Conservation (phyloP, 2,329 filamentous ascomycete genomes). For the Penicillium sp. region DNA sequence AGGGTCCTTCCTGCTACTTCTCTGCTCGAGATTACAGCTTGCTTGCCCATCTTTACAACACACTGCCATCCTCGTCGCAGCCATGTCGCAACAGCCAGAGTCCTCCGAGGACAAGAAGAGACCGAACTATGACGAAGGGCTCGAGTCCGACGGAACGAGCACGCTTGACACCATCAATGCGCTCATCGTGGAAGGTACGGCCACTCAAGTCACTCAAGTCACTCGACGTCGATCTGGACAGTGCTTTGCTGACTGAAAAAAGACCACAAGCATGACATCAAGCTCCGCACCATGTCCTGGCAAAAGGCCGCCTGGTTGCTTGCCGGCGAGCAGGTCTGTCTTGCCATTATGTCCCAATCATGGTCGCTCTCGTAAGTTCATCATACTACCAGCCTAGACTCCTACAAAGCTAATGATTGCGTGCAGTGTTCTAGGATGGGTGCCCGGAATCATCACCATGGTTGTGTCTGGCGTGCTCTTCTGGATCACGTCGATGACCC, state of each 20-base stretch:
- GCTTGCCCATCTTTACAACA: too few relatives aligned
- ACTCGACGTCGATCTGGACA: too few relatives aligned
- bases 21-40: too few relatives aligned
- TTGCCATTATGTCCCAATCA: slow-evolving; percentile 51
- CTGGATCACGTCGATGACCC: slow-evolving; percentile 50
- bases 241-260: background rate
- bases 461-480: slow-evolving; percentile 43
- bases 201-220: too few relatives aligned
- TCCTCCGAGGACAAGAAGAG: slow-evolving; percentile 3
- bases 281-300: slow-evolving; percentile 53
- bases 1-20: background rate
- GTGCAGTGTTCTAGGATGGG: slow-evolving; percentile 43
- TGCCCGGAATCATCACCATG: slow-evolving; percentile 48
- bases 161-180: slow-evolving; percentile 21
- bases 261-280: slow-evolving; percentile 49
- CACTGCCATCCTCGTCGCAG: background rate
- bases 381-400: background rate
- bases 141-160: slow-evolving; percentile 8
- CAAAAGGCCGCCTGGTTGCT: slow-evolving; percentile 50
- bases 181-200: slow-evolving; percentile 26
- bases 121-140: background rate
- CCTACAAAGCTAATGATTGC: slow-evolving; percentile 7
- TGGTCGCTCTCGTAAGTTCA: slow-evolving; percentile 46
- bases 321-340: slow-evolving; percentile 48
- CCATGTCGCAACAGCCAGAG: slow-evolving; percentile 1